Conservation (phyloP, 257 asterid genomes). For the Fraxinus cuspidata region DNA sequence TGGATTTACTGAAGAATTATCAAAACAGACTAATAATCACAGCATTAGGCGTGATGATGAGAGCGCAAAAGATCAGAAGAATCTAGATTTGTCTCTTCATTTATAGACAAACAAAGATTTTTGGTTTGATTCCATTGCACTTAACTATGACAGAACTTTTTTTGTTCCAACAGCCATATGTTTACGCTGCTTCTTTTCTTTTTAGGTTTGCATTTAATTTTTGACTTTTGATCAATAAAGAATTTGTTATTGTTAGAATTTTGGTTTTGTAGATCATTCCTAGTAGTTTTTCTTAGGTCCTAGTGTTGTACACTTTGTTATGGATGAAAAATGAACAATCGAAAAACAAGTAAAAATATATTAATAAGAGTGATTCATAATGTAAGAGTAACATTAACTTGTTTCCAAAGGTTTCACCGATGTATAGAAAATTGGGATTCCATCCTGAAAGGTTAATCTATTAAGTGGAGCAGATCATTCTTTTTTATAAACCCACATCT, state of each 20-base stretch:
- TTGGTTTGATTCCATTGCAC: background rate
- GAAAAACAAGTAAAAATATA: too few species aligned
- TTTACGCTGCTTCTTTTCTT: background rate
- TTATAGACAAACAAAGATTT: conserved; percentile 34
- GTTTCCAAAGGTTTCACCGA: too few species aligned
- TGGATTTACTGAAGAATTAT: conserved; percentile 31
- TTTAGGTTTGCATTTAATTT: background rate
- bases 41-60: conserved; percentile 29
- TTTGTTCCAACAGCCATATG: conserved; percentile 2
- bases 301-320: too few species aligned
- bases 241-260: background rate
- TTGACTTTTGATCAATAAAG: background rate
- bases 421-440: too few species aligned
- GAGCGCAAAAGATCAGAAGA: conserved; percentile 41
- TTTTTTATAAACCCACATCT: too few species aligned
- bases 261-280: background rate
- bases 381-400: too few species aligned
- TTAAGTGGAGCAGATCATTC: too few species aligned
- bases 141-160: background rate
- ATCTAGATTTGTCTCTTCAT: conserved; percentile 82
- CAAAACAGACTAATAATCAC: background rate
- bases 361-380: too few species aligned
- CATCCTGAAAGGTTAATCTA: too few species aligned
- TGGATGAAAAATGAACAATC: too few species aligned
- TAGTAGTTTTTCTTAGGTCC: too few species aligned